These are phyloP conservation scores for Backusella morwellensis DNA, from an alignment of 192 early-diverging fungal genomes.

Conservation along the genomic window DNA sequence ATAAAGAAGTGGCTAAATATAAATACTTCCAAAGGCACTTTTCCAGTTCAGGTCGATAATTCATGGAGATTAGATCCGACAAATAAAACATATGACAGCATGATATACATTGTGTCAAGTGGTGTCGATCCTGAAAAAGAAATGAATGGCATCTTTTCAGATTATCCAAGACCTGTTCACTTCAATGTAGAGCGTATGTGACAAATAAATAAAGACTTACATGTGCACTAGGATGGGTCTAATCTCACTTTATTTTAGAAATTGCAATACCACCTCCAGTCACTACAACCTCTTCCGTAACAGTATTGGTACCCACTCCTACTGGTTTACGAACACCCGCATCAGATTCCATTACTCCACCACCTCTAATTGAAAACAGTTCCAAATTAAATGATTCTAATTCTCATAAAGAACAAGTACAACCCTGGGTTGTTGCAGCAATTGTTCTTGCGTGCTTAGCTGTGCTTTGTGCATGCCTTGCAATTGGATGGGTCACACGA, in stretches of 20 bases:
- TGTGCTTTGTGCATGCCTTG: conserved; percentile 19
- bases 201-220: not conserved
- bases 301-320: not conserved
- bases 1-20: not conserved
- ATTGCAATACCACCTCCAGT: not conserved
- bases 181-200: conserved; percentile 23
- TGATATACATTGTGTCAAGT: conserved; percentile 21
- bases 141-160: conserved; percentile 24
- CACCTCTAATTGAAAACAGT: not conserved
- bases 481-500: conserved; percentile 16
- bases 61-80: conserved; percentile 16
- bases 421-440: conserved; percentile 25
- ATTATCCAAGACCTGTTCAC: conserved; percentile 14
- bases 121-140: conserved; percentile 21
- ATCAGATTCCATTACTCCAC: not conserved
- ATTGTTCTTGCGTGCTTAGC: conserved; percentile 23
- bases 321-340: not conserved
- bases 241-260: not conserved
- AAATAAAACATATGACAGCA: not conserved
- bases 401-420: not conserved
- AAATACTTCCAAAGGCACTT: not conserved
- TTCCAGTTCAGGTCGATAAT: conserved; percentile 14
- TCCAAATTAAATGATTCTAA: not conserved
- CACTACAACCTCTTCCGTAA: not conserved
- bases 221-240: not conserved